These are phyloP conservation scores for Pythium coloratum DNA, from an alignment of 352 stramenopile genomes.

Conservation along the genomic window DNA sequence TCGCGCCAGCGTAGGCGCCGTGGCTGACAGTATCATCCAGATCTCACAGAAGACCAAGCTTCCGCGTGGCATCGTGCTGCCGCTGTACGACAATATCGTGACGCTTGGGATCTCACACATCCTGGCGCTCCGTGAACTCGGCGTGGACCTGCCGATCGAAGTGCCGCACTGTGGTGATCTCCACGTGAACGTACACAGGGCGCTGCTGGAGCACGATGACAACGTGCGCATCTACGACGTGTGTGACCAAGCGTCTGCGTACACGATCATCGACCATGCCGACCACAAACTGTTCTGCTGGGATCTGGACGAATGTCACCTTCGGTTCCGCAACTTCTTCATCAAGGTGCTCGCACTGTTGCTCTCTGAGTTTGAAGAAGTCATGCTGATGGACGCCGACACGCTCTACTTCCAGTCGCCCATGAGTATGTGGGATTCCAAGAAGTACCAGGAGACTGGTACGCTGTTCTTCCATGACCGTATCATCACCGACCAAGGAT, in stretches of 20 bases:
- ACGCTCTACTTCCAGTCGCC: conserved; percentile 63
- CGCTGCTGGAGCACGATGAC: conserved; percentile 33
- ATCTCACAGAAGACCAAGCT: background rate
- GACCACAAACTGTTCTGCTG: conserved; percentile 45
- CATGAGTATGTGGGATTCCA: conserved; percentile 45
- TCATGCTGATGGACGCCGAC: conserved; percentile 81
- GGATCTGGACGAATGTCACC: conserved; percentile 38
- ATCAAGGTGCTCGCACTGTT: conserved; percentile 66
- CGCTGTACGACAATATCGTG: conserved; percentile 58
- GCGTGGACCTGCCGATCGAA: conserved; percentile 54
- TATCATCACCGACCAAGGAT: conserved; percentile 41
- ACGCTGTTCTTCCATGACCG: conserved; percentile 73
- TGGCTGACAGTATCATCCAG: background rate
- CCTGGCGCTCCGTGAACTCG: conserved; percentile 44
- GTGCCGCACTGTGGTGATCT: conserved; percentile 68
- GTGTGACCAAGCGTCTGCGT: conserved; percentile 35
- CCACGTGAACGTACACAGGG: conserved; percentile 30
- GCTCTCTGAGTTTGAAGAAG: conserved; percentile 60
- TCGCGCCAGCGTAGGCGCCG: background rate
- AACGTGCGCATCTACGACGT: conserved; percentile 65
- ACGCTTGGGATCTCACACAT: conserved; percentile 53
- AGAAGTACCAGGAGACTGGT: conserved; percentile 48
- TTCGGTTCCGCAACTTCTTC: conserved; percentile 50
- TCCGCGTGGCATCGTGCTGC: conserved; percentile 51
- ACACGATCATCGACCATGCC: background rate